Evolutionary conservation across 768 basidiomycete species (phyloP), one percentile per base, ranked within the genome.

Genomic region (Cyathus striatus): DNA sequence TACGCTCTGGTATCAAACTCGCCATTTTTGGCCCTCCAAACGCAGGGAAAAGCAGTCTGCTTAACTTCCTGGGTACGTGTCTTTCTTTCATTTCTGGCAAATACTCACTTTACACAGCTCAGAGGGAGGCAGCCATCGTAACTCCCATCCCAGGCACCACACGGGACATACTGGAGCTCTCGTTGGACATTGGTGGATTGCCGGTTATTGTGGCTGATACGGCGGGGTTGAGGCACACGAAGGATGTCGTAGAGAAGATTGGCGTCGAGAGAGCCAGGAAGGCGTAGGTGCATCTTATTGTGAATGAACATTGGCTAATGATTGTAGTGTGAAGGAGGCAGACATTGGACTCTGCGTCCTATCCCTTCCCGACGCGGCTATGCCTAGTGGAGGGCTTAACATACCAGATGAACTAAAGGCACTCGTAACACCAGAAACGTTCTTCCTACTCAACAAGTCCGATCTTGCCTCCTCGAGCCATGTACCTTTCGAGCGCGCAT

Each of bases 1-100:
- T 93, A 46, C 81, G 90, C 10, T 78, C 81, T 1, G 93, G 92
- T 2, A 76, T 94, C 38, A 81, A 79, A 35, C 69, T 95, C 6
- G 84, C 88, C 12, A 93, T 96, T 27, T 92, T 93, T 54, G 92
- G 92, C 1, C 90, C 91, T 18, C 89, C 93, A 0, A 96, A 96
- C 53, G 90, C 86, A 1, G 93, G 92, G n/a, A 96, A 95, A 65
- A 92, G 89, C 55, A 89, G 84, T 53, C 60, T 92, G 16, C 71
- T 91, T 37, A 95, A 95, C 54, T 90, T 82, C 57, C 68, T 95
- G 10, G 87, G 91, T 84, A 51, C 12, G 70, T 51, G 1, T 63
- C 17, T 14, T 39, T 38, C 17, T 27, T 23, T 24, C 6, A 36
- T 37, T 34, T 24, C 9, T 18, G 6, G 16, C 16, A 17, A 13